These are phyloP conservation scores for Russula brevipes DNA, from an alignment of 768 basidiomycete species.

Conservation along the genomic window DNA sequence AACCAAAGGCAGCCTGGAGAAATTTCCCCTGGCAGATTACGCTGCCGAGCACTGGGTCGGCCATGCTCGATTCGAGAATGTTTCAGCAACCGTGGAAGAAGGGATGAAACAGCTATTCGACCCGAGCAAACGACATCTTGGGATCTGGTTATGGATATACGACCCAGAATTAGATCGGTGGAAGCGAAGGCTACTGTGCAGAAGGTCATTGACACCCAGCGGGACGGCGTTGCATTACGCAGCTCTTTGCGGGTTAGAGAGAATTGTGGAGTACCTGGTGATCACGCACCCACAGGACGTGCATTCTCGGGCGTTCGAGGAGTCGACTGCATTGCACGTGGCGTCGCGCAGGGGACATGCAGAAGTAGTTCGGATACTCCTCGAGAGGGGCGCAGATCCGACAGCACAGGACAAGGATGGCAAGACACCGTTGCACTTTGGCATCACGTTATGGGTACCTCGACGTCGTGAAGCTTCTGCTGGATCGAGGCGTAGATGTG, in stretches of 20 bases:
- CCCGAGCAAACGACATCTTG: neutral
- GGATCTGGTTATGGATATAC: constrained; percentile 5
- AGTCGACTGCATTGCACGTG: too few relatives aligned
- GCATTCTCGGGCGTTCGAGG: too few relatives aligned
- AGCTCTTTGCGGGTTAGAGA: too few relatives aligned
- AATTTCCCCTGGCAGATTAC: neutral
- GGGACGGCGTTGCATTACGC: neutral
- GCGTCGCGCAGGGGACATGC: neutral
- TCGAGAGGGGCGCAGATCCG: neutral
- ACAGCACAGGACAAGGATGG: neutral
- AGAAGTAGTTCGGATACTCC: neutral
- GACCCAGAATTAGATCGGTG: neutral
- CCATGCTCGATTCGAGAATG: neutral
- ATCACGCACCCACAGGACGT: too few relatives aligned
- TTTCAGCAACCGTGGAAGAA: neutral
- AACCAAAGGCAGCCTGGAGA: neutral
- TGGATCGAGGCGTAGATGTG: neutral
- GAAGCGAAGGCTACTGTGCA: neutral
- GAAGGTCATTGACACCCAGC: neutral
- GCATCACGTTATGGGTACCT: neutral
- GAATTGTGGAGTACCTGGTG: too few relatives aligned
- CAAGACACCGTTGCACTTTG: neutral
- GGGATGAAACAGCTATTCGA: neutral
- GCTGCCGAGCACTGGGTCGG: constrained; percentile 7
- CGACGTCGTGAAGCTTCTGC: neutral